Evolutionary conservation across 148 eudicot genomes (phyloP).

Genomic region (Rhododendron simsii): DNA sequence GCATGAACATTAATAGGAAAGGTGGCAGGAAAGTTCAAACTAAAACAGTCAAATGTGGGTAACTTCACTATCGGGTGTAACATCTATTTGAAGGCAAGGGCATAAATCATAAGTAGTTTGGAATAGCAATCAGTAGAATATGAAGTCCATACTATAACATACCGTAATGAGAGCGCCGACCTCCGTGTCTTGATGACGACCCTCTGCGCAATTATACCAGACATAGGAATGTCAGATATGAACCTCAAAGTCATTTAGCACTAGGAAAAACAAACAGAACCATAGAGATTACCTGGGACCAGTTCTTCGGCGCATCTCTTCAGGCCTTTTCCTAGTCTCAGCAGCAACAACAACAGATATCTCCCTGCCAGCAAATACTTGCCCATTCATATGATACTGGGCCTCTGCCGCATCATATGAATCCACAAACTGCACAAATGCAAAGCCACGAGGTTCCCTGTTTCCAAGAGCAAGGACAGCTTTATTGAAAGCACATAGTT

Average conservation of each 20-base stretch:
- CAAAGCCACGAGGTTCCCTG: slow-evolving; percentile 87
- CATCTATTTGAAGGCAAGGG: background rate
- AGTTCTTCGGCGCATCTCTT: slow-evolving; percentile 66
- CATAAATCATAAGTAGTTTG: background rate
- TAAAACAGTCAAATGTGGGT: background rate
- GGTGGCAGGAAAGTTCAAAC: background rate
- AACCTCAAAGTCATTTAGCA: background rate
- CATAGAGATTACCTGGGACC: slow-evolving; percentile 36
- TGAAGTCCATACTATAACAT: slow-evolving; percentile 10
- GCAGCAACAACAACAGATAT: slow-evolving; percentile 67
- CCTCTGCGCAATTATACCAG: slow-evolving; percentile 24
- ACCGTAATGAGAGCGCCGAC: slow-evolving; percentile 43
- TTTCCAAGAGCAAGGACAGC: slow-evolving; percentile 9
- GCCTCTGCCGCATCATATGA: slow-evolving; percentile 67
- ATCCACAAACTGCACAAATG: slow-evolving; percentile 77
- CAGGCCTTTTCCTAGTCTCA: slow-evolving; percentile 68
- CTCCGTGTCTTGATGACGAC: slow-evolving; percentile 54
- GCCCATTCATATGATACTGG: slow-evolving; percentile 63
- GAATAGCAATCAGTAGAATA: background rate
- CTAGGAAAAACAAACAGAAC: background rate
- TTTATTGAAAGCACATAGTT: slow-evolving; percentile 1
- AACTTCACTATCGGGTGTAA: background rate
- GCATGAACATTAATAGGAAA: background rate
- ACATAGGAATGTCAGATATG: slow-evolving; percentile 8
- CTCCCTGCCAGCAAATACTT: slow-evolving; percentile 69